Conservation (phyloP, 192 early-diverging fungal genomes). For the Funneliformis geosporum region DNA sequence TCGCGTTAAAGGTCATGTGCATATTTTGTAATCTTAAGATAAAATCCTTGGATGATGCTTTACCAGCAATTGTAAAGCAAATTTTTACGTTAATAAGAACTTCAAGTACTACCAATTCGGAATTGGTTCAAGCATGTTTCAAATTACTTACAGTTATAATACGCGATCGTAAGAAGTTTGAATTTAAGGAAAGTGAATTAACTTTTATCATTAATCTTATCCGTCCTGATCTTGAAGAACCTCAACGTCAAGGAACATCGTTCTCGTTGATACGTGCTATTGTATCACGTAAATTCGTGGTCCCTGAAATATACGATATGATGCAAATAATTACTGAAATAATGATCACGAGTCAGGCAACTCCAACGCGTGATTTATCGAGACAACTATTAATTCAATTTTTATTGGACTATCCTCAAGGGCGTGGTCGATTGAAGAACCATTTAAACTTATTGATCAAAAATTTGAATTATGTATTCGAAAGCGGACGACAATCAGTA, state of each 20-base stretch:
- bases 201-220: constrained; percentile 77
- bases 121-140: constrained; percentile 78
- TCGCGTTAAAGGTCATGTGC: constrained; percentile 72
- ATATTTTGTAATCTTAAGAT: constrained; percentile 72
- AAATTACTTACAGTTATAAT: constrained; percentile 80
- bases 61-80: constrained; percentile 76
- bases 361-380: constrained; percentile 79
- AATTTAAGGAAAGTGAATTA: constrained; percentile 76
- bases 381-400: constrained; percentile 85
- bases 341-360: constrained; percentile 85
- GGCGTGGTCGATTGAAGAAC: constrained; percentile 73
- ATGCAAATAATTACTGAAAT: constrained; percentile 79
- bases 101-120: constrained; percentile 61
- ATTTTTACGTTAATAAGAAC: constrained; percentile 74
- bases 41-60: constrained; percentile 62
- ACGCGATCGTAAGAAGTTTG: constrained; percentile 69
- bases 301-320: constrained; percentile 91
- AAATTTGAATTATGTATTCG: constrained; percentile 89
- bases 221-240: constrained; percentile 86
- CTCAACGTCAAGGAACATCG: constrained; percentile 77
- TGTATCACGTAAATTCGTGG: constrained; percentile 79
- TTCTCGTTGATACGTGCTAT: constrained; percentile 89
- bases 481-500: constrained; percentile 89
- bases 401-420: constrained; percentile 95
- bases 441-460: constrained; percentile 88